phyloP scores from a whole-genome alignment of 2,329 filamentous ascomycete species.

The Chalaropsis ovoidea region DNA sequence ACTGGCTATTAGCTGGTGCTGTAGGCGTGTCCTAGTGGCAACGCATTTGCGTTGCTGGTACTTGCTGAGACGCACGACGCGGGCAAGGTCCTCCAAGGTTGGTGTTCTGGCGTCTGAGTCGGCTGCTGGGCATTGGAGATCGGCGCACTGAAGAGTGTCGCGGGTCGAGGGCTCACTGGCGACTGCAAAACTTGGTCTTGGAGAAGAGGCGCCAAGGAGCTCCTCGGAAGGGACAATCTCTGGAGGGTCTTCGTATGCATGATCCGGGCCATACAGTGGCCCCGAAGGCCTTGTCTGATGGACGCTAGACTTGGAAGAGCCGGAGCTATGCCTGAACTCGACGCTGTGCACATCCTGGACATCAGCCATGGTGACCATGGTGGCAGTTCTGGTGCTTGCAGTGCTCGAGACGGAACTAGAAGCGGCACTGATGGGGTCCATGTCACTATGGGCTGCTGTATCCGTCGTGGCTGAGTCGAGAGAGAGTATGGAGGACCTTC shows the following conservation, averaged over 20 bases:
- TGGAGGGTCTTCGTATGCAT: conserved; percentile 19
- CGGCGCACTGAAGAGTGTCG: conserved; percentile 57
- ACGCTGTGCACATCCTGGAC: neutral
- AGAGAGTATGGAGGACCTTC: neutral
- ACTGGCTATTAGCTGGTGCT: conserved; percentile 63
- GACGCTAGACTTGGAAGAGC: neutral
- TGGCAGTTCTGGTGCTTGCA: neutral
- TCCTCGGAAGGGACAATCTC: conserved; percentile 18
- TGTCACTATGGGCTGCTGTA: neutral
- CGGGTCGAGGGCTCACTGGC: neutral
- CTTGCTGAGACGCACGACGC: conserved; percentile 64
- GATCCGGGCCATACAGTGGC: neutral
- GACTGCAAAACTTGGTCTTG: neutral
- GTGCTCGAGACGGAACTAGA: neutral
- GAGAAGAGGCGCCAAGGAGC: neutral
- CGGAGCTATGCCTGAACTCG: neutral
- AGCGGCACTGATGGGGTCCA: neutral
- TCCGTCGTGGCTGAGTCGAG: neutral
- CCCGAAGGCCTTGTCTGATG: neutral
- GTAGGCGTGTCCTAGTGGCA: conserved; percentile 61
- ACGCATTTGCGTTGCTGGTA: conserved; percentile 73
- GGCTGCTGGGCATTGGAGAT: conserved; percentile 43
- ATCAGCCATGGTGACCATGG: neutral
- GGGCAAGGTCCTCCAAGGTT: conserved; percentile 65
- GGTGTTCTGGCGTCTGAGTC: conserved; percentile 51